Percentiles rank a stretch among this genome's conserved stretches.
Evolutionary conservation across 768 basidiomycete genomes (phyloP).

Genomic region (Kwoniella botswanensis): DNA sequence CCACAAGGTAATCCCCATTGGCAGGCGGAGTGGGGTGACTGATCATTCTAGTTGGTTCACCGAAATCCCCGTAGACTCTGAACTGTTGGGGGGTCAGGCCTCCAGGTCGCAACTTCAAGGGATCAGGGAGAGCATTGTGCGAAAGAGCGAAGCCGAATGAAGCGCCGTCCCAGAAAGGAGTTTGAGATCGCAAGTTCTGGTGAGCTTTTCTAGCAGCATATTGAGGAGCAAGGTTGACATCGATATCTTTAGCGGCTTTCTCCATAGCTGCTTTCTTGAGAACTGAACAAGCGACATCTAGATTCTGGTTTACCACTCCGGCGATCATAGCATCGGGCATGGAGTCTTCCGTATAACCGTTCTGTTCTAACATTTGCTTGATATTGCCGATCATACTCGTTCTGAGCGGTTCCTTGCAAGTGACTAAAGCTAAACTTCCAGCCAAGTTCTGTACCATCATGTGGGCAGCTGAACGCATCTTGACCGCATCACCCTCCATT

Average conservation of each 20-base stretch:
- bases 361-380: constrained; percentile 78
- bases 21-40: constrained; percentile 60
- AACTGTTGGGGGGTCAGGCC: constrained; percentile 83
- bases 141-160: constrained; percentile 66
- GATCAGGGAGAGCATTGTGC: constrained; percentile 83
- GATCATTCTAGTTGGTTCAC: constrained; percentile 63
- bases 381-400: constrained; percentile 88
- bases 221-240: constrained; percentile 80
- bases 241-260: constrained; percentile 87
- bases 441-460: constrained; percentile 97
- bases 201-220: constrained; percentile 85
- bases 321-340: constrained; percentile 76
- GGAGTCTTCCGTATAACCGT: constrained; percentile 86
- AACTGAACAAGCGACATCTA: constrained; percentile 88
- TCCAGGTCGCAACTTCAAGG: constrained; percentile 78
- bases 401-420: constrained; percentile 95
- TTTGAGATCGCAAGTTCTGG: constrained; percentile 63
- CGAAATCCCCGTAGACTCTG: constrained; percentile 94
- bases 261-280: constrained; percentile 99
- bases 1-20: constrained; percentile 38
- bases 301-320: constrained; percentile 87
- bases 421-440: constrained; percentile 92
- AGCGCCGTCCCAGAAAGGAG: constrained; percentile 87
- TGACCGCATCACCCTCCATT: constrained; percentile 86
- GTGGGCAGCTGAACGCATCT: constrained; percentile 87